phyloP scores from a whole-genome alignment of 345 rosid species.

The Rhizophora apiculata region DNA sequence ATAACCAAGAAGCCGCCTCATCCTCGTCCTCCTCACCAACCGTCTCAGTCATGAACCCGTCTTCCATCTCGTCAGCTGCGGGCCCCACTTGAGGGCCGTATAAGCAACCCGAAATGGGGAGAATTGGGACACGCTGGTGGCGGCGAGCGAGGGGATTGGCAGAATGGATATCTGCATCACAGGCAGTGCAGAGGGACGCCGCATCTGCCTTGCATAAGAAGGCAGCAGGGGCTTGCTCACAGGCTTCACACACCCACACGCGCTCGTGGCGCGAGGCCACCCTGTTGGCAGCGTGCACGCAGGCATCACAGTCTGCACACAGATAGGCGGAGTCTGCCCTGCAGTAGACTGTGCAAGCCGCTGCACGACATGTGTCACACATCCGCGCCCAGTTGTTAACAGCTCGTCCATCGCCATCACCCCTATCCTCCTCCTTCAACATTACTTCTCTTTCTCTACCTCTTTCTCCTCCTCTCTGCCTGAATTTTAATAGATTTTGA shows the following conservation, averaged over 20 bases:
- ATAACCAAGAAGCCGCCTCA: conserved; percentile 83
- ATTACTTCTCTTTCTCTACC: conserved; percentile 18
- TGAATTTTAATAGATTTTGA: neutral
- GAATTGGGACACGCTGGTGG: conserved; percentile 77
- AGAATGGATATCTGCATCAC: conserved; percentile 84
- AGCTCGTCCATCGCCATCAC: conserved; percentile 19
- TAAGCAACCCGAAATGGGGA: conserved; percentile 47
- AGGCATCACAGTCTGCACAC: conserved; percentile 62
- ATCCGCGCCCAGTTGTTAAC: conserved; percentile 54
- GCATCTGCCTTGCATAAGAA: conserved; percentile 87
- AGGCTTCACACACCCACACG: conserved; percentile 71
- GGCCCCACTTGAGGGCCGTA: conserved; percentile 28
- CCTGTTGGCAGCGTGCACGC: conserved; percentile 64
- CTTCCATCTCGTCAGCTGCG: conserved; percentile 25
- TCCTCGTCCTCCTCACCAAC: conserved; percentile 54
- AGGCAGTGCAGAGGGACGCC: conserved; percentile 72
- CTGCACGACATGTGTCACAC: conserved; percentile 73
- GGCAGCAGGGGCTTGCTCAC: conserved; percentile 87
- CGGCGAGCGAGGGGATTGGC: conserved; percentile 92
- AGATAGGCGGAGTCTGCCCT: conserved; percentile 74
- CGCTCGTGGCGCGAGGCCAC: conserved; percentile 94
- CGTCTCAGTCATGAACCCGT: conserved; percentile 30
- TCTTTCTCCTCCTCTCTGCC: neutral
- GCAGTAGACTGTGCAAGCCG: conserved; percentile 80
- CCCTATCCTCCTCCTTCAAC: conserved; percentile 58